Evolutionary conservation across 78 protist genomes (phyloP).

Genomic region (Dictyostelium intermedium): DNA sequence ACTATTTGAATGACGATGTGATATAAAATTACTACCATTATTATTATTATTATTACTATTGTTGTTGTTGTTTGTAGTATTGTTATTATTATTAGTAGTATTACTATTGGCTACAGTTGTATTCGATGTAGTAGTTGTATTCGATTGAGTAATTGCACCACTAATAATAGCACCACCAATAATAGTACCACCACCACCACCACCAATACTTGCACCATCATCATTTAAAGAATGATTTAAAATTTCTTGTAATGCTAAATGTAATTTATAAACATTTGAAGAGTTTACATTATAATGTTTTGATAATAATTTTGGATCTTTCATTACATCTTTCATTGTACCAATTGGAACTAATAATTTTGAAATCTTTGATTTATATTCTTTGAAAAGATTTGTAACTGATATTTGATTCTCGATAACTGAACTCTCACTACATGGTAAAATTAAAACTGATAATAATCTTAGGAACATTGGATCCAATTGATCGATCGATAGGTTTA

Average conservation of each 20-base stretch:
- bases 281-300: constrained; percentile 18
- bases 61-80: background rate
- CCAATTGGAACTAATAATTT: constrained; percentile 7
- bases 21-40: background rate
- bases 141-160: background rate
- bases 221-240: constrained; percentile 11
- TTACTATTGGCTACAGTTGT: background rate
- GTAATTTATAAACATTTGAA: constrained; percentile 18
- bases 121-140: background rate
- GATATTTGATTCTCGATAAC: constrained; percentile 63
- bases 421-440: constrained; percentile 23
- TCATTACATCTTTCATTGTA: constrained; percentile 18
- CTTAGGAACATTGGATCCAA: constrained; percentile 44
- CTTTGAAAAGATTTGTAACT: constrained; percentile 48
- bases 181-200: background rate
- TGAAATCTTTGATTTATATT: constrained; percentile 4
- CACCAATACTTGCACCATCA: background rate
- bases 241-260: constrained; percentile 22
- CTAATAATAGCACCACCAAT: background rate
- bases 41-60: background rate
- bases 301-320: constrained; percentile 32
- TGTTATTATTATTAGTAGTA: too few relatives aligned
- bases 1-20: background rate
- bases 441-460: constrained; percentile 35
- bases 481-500: background rate